Percentiles rank a stretch among this genome's conserved stretches.
Evolutionary conservation across 495 filamentous ascomycete species (phyloP).

Genomic region (Lineolata rhizophorae): DNA sequence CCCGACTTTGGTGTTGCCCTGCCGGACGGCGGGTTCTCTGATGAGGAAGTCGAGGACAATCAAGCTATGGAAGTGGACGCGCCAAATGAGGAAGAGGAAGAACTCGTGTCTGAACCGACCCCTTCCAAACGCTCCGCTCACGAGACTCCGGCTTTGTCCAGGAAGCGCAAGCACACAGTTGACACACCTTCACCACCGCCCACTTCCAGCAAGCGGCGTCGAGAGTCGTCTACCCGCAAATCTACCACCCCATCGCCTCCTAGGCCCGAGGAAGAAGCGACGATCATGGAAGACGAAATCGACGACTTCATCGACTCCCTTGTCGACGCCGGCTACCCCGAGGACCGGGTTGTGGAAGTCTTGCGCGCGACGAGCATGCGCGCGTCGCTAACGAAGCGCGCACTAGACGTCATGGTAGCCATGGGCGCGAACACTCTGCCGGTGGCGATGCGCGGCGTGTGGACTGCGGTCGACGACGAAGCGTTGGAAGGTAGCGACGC

Average conservation of each 20-base stretch:
- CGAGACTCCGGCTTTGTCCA: background rate
- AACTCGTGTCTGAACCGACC: background rate
- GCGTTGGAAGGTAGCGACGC: background rate
- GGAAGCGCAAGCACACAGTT: too few relatives aligned
- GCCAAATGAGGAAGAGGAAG: background rate
- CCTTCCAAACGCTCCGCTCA: background rate
- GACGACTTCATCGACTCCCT: background rate
- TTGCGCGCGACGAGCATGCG: background rate
- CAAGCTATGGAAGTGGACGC: too few relatives aligned
- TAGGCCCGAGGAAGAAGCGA: background rate
- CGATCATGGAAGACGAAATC: background rate
- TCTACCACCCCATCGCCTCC: too few relatives aligned
- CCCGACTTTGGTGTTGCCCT: background rate
- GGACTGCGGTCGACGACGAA: background rate
- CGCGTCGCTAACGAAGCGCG: background rate
- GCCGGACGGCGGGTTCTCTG: background rate
- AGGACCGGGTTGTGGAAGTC: background rate
- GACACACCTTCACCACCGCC: background rate
- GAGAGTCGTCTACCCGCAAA: too few relatives aligned
- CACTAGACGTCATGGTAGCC: background rate
- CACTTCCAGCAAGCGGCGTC: too few relatives aligned
- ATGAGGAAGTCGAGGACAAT: background rate
- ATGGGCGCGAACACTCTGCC: background rate
- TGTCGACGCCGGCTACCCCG: background rate
- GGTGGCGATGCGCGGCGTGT: background rate